Evolutionary conservation across 805 yeast species (phyloP).

Genomic region (Priceomyces carsonii): DNA sequence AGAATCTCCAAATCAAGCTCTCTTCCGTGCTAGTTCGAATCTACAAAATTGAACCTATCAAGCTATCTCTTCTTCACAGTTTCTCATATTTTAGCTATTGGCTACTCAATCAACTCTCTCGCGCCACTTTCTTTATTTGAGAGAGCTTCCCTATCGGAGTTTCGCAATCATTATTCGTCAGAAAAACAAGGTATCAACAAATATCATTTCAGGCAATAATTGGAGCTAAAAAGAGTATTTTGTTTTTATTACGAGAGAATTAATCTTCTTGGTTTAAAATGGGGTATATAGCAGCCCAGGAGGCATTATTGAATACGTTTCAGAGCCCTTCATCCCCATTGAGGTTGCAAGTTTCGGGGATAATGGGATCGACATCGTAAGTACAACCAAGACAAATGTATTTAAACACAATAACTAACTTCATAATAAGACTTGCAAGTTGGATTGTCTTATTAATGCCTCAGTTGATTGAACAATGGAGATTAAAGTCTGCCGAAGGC

Average conservation of each 20-base stretch:
- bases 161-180: constrained; percentile 2
- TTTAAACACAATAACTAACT: neutral
- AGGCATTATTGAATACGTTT: neutral
- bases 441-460: constrained; percentile 79
- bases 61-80: neutral
- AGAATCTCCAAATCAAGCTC: neutral
- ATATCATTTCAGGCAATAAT: no score
- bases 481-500: constrained; percentile 73
- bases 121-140: neutral
- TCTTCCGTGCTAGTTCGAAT: neutral
- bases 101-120: neutral
- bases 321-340: constrained; percentile 9
- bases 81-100: neutral
- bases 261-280: no score
- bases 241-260: no score
- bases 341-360: constrained; percentile 54
- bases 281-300: neutral
- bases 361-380: constrained; percentile 65
- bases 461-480: constrained; percentile 80
- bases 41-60: neutral
- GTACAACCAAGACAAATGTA: constrained; percentile 13
- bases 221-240: no score
- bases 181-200: no score
- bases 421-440: constrained; percentile 73
- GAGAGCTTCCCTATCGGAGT: no score